Evolutionary conservation across 108 stramenopile species (phyloP).

Genomic region (Skeletonema marinoi): DNA sequence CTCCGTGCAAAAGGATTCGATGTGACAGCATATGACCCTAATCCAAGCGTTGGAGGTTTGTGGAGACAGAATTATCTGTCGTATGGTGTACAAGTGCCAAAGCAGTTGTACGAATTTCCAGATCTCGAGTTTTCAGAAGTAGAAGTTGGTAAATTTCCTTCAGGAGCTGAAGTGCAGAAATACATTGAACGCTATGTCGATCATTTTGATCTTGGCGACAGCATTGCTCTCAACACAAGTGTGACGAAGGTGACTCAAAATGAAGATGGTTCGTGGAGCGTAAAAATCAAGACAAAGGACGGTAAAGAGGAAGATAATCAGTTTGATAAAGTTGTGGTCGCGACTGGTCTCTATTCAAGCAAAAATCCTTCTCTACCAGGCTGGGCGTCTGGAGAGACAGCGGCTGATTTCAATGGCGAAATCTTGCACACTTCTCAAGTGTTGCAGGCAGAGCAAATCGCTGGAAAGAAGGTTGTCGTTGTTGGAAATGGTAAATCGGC

Average conservation of each 20-base stretch:
- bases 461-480: constrained; percentile 22
- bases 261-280: constrained; percentile 1
- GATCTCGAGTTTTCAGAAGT: constrained; percentile 32
- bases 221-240: constrained; percentile 21
- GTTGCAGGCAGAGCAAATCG: background rate
- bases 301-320: constrained; percentile 7
- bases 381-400: background rate
- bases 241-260: constrained; percentile 6
- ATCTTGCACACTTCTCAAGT: constrained; percentile 23
- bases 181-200: constrained; percentile 37
- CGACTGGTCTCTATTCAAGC: constrained; percentile 26
- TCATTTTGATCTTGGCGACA: constrained; percentile 12
- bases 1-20: constrained; percentile 24
- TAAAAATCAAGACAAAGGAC: constrained; percentile 5
- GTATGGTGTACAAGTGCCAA: constrained; percentile 41
- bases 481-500: constrained; percentile 20
- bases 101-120: constrained; percentile 43
- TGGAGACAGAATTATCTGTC: constrained; percentile 40
- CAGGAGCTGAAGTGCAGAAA: constrained; percentile 32
- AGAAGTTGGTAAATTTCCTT: constrained; percentile 8
- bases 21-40: constrained; percentile 34
- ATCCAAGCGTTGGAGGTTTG: constrained; percentile 32
- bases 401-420: constrained; percentile 5
- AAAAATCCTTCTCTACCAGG: constrained; percentile 5
- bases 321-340: constrained; percentile 28